These are phyloP conservation scores for Crithidia thermophila DNA, from an alignment of 208 protist species.

Conservation along the genomic window DNA sequence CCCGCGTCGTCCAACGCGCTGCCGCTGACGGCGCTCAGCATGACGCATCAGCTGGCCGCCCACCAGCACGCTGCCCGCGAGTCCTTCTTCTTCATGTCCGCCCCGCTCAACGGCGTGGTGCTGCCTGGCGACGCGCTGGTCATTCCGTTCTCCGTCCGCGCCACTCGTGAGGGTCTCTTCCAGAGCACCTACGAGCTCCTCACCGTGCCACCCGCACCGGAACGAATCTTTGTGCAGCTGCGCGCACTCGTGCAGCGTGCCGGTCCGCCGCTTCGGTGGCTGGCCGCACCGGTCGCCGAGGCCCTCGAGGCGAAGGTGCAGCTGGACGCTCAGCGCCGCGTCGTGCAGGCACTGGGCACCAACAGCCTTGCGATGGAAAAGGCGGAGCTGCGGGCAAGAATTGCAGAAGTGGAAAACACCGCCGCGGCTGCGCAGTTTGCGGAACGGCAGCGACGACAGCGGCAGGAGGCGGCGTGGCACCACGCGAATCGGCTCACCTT, in stretches of 20 bases:
- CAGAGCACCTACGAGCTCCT: conserved; percentile 78
- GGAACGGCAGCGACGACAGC: conserved; percentile 18
- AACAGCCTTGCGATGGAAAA: conserved; percentile 44
- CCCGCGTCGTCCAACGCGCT: neutral
- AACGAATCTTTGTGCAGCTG: conserved; percentile 69
- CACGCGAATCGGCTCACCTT: conserved; percentile 43
- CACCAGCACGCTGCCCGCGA: conserved; percentile 30
- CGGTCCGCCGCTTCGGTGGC: conserved; percentile 32
- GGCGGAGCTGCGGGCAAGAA: conserved; percentile 39
- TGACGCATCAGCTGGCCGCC: conserved; percentile 50
- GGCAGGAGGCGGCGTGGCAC: conserved; percentile 44
- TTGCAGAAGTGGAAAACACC: conserved; percentile 27
- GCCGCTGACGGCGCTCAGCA: neutral
- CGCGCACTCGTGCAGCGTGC: conserved; percentile 43
- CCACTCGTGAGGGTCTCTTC: conserved; percentile 51
- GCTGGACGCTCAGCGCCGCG: conserved; percentile 42
- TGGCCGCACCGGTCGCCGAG: conserved; percentile 29
- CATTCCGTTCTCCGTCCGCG: conserved; percentile 76
- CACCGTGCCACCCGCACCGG: conserved; percentile 63
- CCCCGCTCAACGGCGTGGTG: conserved; percentile 72
- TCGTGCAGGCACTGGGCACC: conserved; percentile 44
- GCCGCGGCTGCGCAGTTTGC: conserved; percentile 14
- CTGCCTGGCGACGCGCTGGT: conserved; percentile 54
- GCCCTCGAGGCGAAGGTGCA: conserved; percentile 48
- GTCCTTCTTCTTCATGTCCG: conserved; percentile 66